Evolutionary conservation across 768 basidiomycete genomes (phyloP).

Genomic region (Tricholoma saponaceum): DNA sequence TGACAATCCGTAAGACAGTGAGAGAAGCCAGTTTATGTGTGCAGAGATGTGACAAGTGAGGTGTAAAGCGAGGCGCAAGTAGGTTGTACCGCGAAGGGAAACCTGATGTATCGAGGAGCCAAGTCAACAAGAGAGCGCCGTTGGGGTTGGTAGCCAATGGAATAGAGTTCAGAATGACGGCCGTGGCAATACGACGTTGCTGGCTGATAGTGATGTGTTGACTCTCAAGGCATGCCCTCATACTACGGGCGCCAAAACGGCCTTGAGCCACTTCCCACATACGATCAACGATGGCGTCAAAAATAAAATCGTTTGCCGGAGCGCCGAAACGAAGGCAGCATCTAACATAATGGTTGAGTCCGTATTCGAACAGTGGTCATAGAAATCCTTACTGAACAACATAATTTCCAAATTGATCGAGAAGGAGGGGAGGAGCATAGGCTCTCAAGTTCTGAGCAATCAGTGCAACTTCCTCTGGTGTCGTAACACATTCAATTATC

Average conservation of each 20-base stretch:
- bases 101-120: slow-evolving; percentile 92
- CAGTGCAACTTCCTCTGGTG: slow-evolving; percentile 79
- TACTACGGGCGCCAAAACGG: slow-evolving; percentile 95
- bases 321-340: slow-evolving; percentile 89
- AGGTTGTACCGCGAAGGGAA: slow-evolving; percentile 95
- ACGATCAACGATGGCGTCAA: slow-evolving; percentile 96
- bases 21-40: slow-evolving; percentile 96
- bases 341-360: slow-evolving; percentile 31
- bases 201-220: slow-evolving; percentile 83
- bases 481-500: slow-evolving; percentile 93
- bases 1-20: slow-evolving; percentile 92
- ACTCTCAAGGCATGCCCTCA: slow-evolving; percentile 95
- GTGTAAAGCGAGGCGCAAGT: slow-evolving; percentile 92
- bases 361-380: background rate
- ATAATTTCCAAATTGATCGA: slow-evolving; percentile 93
- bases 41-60: slow-evolving; percentile 94
- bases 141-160: slow-evolving; percentile 97
- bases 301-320: slow-evolving; percentile 92
- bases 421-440: slow-evolving; percentile 88
- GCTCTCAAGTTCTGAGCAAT: slow-evolving; percentile 86
- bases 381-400: slow-evolving; percentile 76
- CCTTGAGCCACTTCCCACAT: slow-evolving; percentile 99
- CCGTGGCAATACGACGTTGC: slow-evolving; percentile 91
- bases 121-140: slow-evolving; percentile 91
- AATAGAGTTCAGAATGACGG: slow-evolving; percentile 94